Conservation (phyloP, 768 basidiomycete species). For the Fomitopsis serialis region DNA sequence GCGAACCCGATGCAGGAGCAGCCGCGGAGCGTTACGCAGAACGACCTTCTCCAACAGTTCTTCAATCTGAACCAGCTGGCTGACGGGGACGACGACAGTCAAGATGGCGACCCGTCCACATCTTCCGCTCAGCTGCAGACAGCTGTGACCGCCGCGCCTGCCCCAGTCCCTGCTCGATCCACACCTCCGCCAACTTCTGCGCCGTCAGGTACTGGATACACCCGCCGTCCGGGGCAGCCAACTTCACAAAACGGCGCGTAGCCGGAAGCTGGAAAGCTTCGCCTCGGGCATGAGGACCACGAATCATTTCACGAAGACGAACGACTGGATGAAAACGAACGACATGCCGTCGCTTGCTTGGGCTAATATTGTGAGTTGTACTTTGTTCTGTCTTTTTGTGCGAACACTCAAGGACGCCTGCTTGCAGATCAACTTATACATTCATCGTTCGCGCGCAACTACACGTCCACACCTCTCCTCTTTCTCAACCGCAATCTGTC, state of each 20-base stretch:
- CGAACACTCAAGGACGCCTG: too few species aligned
- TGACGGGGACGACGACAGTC: background rate
- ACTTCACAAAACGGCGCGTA: background rate
- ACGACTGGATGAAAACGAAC: background rate
- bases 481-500: too few species aligned
- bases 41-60: constrained; percentile 2
- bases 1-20: background rate
- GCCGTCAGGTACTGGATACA: background rate
- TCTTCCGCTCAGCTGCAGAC: background rate
- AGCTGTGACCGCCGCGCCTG: too few species aligned
- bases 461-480: too few species aligned
- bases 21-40: constrained; percentile 1
- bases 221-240: constrained; percentile 4
- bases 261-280: constrained; percentile 5
- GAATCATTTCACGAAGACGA: background rate
- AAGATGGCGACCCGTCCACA: background rate
- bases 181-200: background rate
- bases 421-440: too few species aligned
- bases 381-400: too few species aligned
- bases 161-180: background rate
- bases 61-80: background rate
- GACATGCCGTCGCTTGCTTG: background rate
- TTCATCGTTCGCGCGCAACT: too few species aligned
- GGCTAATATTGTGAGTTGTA: background rate
- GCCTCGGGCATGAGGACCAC: background rate